Evolutionary conservation across 2,329 filamentous ascomycete genomes (phyloP), one percentile per base, ranked within the genome.

Genomic region (Exutisphaerella laricina): DNA sequence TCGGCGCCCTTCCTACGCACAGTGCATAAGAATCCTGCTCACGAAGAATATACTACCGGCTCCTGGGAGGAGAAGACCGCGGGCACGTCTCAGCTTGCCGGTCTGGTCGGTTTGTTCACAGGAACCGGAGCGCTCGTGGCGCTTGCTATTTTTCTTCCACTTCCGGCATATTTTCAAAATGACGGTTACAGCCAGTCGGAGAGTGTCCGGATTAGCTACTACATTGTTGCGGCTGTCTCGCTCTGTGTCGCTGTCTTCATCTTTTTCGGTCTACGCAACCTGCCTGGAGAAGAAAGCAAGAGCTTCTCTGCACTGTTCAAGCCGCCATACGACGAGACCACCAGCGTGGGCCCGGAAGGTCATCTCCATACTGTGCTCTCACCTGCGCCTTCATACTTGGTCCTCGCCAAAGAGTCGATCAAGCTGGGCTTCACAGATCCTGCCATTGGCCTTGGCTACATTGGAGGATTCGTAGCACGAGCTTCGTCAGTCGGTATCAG

Each of bases 401-500:
- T 58, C 4, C 58, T 72, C 10, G 65, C 72, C 33, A 56, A 59
- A 18, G 59, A 66, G 18, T 66, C 70, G 26, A 41, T 73, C 7
- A 55, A 59, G 5, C 74, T 94, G 8, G 89, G 85, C 10, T 79
- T 88, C 56, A 79, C 72, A 6, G 85, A 94, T 60, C 74, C 80
- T 7, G 78, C 84, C 54, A 94, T 98, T 49, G 82, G 80, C 13
- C 74, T 97, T 0, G 90, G 85, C 20, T 98, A 97, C 59, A 70
- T 97, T 0, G 92, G 90, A 49, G 92, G 92, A 1, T 96, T 97
- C 58, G 90, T 98, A 2, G 90, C 89, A 7, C 81, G 92, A 43
- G 89, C 92, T 5, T 96, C 89, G 1, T 95, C 88, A 0, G 92
- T 98, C 4, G 90, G 86, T 39, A 94, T 98, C 52, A 94, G 88